A percentile compares a stretch with the other conserved stretches of the same genome.
Evolutionary conservation across 1,284 basidiomycete genomes (phyloP).

Genomic region (Waitea zeae): DNA sequence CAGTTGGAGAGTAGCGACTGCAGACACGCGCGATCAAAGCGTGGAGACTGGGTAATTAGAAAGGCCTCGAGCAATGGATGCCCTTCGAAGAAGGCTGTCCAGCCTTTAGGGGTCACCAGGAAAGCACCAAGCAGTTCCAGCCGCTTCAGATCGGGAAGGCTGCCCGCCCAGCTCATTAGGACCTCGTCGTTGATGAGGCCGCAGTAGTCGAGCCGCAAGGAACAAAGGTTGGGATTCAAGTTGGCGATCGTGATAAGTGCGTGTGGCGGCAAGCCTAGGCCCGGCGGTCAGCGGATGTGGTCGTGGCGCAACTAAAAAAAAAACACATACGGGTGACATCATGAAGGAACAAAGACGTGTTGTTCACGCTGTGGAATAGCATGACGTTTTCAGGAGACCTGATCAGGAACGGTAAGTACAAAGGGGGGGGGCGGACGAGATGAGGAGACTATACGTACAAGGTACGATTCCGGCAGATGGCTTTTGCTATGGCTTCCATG

Average conservation of each 20-base stretch:
- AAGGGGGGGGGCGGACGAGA: not conserved
- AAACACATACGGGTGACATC: slow-evolving; percentile 72
- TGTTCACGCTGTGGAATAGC: slow-evolving; percentile 68
- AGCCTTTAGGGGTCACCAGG: slow-evolving; percentile 61
- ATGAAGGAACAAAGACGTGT: slow-evolving; percentile 62
- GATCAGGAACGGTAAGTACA: slow-evolving; percentile 1
- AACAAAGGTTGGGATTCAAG: slow-evolving; percentile 69
- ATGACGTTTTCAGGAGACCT: slow-evolving; percentile 64
- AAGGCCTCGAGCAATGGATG: slow-evolving; percentile 52
- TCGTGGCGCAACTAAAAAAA: not conserved
- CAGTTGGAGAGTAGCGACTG: slow-evolving; percentile 46
- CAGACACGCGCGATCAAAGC: slow-evolving; percentile 69
- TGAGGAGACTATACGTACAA: slow-evolving; percentile 55
- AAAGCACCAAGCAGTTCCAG: slow-evolving; percentile 84
- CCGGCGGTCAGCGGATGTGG: slow-evolving; percentile 5
- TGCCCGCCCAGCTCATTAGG: slow-evolving; percentile 43
- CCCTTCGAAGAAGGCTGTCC: slow-evolving; percentile 60
- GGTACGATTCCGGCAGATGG: slow-evolving; percentile 74
- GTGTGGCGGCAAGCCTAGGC: slow-evolving; percentile 45
- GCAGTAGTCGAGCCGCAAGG: slow-evolving; percentile 72
- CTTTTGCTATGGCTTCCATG: slow-evolving; percentile 69
- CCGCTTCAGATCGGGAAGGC: slow-evolving; percentile 47
- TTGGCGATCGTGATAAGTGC: slow-evolving; percentile 53
- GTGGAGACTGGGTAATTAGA: slow-evolving; percentile 73
- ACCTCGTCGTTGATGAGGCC: slow-evolving; percentile 68